Evolutionary conservation across 2,329 filamentous ascomycete species (phyloP), one percentile per base, ranked within the genome.

Genomic region (Pseudogymnoascus destructans): DNA sequence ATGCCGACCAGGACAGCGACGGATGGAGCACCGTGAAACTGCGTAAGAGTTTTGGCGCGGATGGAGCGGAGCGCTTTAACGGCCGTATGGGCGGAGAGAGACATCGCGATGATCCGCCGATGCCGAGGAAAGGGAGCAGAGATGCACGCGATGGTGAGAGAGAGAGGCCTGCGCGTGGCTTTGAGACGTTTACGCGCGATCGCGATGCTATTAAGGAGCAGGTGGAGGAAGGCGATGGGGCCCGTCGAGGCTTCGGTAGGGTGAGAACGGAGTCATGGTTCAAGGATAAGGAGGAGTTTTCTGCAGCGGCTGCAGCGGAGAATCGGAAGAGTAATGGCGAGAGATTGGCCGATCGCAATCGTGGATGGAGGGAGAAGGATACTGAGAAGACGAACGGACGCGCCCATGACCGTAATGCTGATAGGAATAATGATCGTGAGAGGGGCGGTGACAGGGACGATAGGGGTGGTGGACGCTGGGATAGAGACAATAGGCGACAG

Each of bases 201-300:
- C 73, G 73, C 32, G 80, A 80, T 42, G 73, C 74, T 46, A 72
- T 74, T 19, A 73, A 73, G 35, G 75, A 69, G 17, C 64, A 77
- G 8, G 74, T 70, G 19, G 84, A 81, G 36, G 78, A 78, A 10
- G 66, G 68, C 59, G 79, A 81, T 25, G 75, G 73, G 61, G 75
- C 73, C 30, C 82, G 84, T 64, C 87, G 87, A 67, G 82, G 82
- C 23, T 74, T 78, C 49, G 77, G 75, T 59, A 81, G 87, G 66
- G 82, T 77, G 62, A 84, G 84, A 70, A 76, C 83, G 55, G 88
- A 85, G 61, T 81, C 83, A n/a, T 95, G 87, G 90, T 85, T 83
- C 68, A 84, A 82, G 67, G 82, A 83, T 55, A 78, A 76, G 32
- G 61, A 61, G 27, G 68, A 70, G 57, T 61, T 54, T 17, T 63